These are phyloP conservation scores for Cyberlindnera misumaiensis DNA, from an alignment of 805 yeast species.

Conservation along the genomic window DNA sequence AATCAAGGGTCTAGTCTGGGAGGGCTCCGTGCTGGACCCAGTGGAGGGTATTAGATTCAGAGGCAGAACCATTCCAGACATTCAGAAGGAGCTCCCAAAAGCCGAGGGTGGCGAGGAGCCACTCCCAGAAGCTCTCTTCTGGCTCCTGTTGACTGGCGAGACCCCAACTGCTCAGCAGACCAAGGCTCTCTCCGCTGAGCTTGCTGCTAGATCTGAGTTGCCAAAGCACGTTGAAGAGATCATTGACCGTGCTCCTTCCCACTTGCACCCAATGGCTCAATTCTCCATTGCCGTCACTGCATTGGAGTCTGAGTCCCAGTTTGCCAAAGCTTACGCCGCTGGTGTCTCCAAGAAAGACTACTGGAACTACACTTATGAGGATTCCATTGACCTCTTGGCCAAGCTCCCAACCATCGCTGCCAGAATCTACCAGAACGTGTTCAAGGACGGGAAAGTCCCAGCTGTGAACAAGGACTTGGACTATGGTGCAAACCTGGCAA, in stretches of 20 bases:
- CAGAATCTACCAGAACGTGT: slow-evolving; percentile 76
- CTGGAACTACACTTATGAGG: slow-evolving; percentile 82
- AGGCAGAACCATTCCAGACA: slow-evolving; percentile 77
- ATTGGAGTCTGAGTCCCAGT: slow-evolving; percentile 74
- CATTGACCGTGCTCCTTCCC: slow-evolving; percentile 66
- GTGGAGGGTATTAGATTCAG: slow-evolving; percentile 83
- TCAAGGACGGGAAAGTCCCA: slow-evolving; percentile 69
- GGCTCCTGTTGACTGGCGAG: slow-evolving; percentile 81
- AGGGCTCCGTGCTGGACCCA: slow-evolving; percentile 80
- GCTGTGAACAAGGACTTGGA: slow-evolving; percentile 48
- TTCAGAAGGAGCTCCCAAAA: slow-evolving; percentile 68
- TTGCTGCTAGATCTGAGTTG: slow-evolving; percentile 69
- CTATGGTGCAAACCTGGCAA: slow-evolving; percentile 61
- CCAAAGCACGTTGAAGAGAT: slow-evolving; percentile 74
- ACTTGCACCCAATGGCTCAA: slow-evolving; percentile 87
- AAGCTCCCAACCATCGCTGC: slow-evolving; percentile 78
- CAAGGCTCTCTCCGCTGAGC: slow-evolving; percentile 63
- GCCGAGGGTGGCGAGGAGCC: slow-evolving; percentile 60
- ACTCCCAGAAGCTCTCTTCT: slow-evolving; percentile 75
- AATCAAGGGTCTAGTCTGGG: slow-evolving; percentile 81
- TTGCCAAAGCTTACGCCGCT: slow-evolving; percentile 77
- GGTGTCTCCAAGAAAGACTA: slow-evolving; percentile 79
- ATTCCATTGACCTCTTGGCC: slow-evolving; percentile 72
- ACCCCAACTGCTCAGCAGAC: slow-evolving; percentile 69
- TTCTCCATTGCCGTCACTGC: slow-evolving; percentile 79